Evolutionary conservation across 768 basidiomycete genomes (phyloP), one percentile per base, ranked within the genome.

Genomic region (Naganishia onofrii): DNA sequence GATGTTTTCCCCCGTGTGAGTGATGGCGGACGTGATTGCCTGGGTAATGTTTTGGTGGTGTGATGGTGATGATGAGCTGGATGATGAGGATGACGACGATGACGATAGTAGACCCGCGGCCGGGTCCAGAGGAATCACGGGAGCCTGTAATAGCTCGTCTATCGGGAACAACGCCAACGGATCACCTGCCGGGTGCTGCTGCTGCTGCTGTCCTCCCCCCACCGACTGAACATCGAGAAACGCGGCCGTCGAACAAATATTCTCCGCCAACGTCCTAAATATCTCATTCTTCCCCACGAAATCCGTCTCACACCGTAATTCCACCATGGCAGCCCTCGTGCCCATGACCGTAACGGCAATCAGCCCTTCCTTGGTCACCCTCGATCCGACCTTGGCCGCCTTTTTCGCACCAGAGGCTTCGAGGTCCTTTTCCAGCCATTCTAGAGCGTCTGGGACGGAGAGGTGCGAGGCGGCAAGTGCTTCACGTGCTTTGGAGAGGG

Each of bases 291-390:
- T 83, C 28, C 88, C 91, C 32, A 98, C 94, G 78, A 96, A 98
- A 82, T 98, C 94, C 65, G 94, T 96, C 83, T 98, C 94, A 83
- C 94, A 97, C 74, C 91, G 92, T 71, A 96, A 84, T 81, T 98
- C 94, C 68, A 97, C 83, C 86, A 96, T 90, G 23, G 89, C 88
- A 13, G 90, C 92, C 44, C 91, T 86, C 26, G 82, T 81, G 17
- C 85, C 83, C 21, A 90, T 88, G 28, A 95, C 84, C 53, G 87
- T 88, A n/a, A 90, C 83, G 66, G 88, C 88, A 46, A 97, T 84
- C 21, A 93, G 83, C 1, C 95, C 94, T 75, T 96, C 88, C 26
- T 85, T 84, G 2, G 94, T 87, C 8, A 84, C 79, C 60, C 94
- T 84, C n/a, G 85, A 87, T 1, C 87, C 86, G 8, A 97, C 84